Percentiles rank a stretch among this genome's conserved stretches.
Conservation (phyloP, 345 rosid species). For the Populus euphratica region DNA sequence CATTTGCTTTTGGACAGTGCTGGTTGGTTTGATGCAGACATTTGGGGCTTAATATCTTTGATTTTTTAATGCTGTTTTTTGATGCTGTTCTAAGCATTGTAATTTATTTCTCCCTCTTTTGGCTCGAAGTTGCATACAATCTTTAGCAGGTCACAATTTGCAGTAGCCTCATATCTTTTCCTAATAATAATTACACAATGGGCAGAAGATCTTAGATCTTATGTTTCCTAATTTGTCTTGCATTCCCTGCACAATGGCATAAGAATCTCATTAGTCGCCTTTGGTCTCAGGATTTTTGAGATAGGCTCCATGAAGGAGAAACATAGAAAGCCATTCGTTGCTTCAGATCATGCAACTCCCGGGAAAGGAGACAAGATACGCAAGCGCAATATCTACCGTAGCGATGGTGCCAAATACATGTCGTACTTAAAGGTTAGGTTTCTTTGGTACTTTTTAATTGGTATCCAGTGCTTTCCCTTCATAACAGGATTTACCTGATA, state of each 20-base stretch:
- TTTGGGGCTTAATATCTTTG: neutral
- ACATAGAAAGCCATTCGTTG: conserved; percentile 28
- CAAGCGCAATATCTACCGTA: conserved; percentile 44
- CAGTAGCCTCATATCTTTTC: neutral
- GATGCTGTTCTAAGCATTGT: neutral
- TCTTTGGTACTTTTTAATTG: conserved; percentile 19
- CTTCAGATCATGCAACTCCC: conserved; percentile 39
- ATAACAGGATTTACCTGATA: neutral
- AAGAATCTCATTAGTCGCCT: conserved; percentile 17
- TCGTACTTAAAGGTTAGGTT: conserved; percentile 76
- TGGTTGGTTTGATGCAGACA: neutral
- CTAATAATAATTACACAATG: neutral
- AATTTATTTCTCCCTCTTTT: neutral
- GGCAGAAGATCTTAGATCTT: neutral
- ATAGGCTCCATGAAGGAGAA: conserved; percentile 43
- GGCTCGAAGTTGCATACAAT: neutral
- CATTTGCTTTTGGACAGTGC: neutral
- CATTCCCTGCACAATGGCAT: neutral
- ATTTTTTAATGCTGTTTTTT: too few species aligned
- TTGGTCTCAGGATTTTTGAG: conserved; percentile 44
- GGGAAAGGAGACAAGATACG: conserved; percentile 48
- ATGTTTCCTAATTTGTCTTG: neutral
- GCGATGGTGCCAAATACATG: conserved; percentile 86
- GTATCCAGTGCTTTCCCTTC: conserved; percentile 5
- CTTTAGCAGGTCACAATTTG: neutral